These are phyloP conservation scores for Senna siamea DNA, from an alignment of 306 rosid species.

Conservation along the genomic window DNA sequence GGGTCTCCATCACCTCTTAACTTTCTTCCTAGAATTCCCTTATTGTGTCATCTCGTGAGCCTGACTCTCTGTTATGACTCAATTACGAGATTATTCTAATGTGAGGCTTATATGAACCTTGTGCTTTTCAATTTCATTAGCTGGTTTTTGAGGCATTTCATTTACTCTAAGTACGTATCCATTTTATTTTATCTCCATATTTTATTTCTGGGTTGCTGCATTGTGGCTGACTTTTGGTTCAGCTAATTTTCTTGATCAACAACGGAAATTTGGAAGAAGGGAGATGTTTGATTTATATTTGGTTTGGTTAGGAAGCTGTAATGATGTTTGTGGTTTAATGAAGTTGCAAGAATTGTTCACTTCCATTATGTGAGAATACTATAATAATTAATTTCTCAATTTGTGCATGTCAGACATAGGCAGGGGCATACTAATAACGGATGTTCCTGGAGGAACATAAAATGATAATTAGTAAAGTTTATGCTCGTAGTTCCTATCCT, in stretches of 20 bases:
- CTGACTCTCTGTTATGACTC: neutral
- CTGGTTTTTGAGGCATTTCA: neutral
- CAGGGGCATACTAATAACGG: too few relatives aligned
- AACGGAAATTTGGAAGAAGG: neutral
- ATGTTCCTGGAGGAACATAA: too few relatives aligned
- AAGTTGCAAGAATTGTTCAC: conserved; percentile 2
- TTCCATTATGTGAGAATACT: conserved; percentile 22
- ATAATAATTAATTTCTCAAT: neutral
- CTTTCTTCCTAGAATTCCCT: too few relatives aligned
- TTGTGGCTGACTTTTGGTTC: neutral
- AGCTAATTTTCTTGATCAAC: too few relatives aligned
- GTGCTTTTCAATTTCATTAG: too few relatives aligned
- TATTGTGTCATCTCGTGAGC: neutral
- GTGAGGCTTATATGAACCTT: too few relatives aligned
- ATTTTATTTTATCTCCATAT: neutral
- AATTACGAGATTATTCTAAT: too few relatives aligned
- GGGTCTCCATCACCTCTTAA: too few relatives aligned
- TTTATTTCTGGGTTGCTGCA: conserved; percentile 12
- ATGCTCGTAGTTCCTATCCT: conserved; percentile 28
- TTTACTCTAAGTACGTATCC: neutral
- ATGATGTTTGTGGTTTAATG: neutral
- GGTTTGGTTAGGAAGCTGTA: conserved; percentile 2
- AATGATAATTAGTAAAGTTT: conserved; percentile 4
- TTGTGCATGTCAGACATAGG: too few relatives aligned
- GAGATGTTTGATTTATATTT: neutral